Base-by-base conservation (phyloP, 176 grass and related monocot species). In the Raddia distichophylla region DNA sequence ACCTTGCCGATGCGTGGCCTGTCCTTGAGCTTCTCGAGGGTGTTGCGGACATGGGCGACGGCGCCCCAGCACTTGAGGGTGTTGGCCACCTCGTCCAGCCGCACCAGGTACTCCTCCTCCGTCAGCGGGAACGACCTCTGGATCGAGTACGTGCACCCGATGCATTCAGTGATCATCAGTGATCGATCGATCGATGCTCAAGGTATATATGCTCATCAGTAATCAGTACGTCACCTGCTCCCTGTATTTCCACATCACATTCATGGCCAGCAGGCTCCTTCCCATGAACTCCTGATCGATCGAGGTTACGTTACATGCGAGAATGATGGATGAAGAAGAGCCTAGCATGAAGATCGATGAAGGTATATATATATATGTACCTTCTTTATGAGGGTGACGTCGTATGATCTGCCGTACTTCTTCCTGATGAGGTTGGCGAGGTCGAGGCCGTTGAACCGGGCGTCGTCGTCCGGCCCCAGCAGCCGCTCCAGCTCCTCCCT, bases 171-270 rank as follows among this genome's bases (percentile, higher is more conserved):
- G 51, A 51, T 55, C 27, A 27, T 27, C 27, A 27, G 27, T 27
- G 27, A 27, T 27, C 27, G 27, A 27, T 27, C 27, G 27, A 27
- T 27, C 27, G 27, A 27, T 27, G 27, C 27, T 27, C 27, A 27
- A 27, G 0, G 0, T 0, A 27, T 27, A 27, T 27, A 27, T 0
- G 27, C 27, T 27, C 27, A 27, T 27, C 27, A 27, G 27, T 27
- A 27, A 27, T 27, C 27, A 27, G 27, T 27, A 27, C 27, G 27
- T 84, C 64, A 94, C 91, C 61, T 97, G 96, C 79, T 98, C 96
- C 83, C 92, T 70, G 82, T 98, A 98, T 72, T 98, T 98, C 96
- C 96, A 98, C 96, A 98, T 98, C n/a, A 98, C 96, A 78, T 98
- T 98, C 96, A 98, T 95, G 2, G 96, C 93, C 42, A 98, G 69